phyloP scores from a whole-genome alignment of 2,329 filamentous ascomycete species.

The Cercospora zeina region DNA sequence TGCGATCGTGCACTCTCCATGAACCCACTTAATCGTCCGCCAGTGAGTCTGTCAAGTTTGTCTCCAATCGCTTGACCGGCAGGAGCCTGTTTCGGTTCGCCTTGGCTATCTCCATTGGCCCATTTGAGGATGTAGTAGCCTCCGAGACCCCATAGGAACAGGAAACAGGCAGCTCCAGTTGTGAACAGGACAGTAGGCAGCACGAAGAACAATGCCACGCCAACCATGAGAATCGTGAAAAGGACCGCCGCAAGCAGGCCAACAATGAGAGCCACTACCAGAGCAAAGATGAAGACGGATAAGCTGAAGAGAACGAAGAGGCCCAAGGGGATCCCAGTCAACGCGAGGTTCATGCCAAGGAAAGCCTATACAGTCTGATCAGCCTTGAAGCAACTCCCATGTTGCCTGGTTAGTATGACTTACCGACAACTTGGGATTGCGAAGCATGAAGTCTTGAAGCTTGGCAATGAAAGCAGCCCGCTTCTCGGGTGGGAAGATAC shows the following conservation, averaged over 20 bases:
- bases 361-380: conserved; percentile 59
- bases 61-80: conserved; percentile 45
- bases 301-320: conserved; percentile 68
- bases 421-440: conserved; percentile 70
- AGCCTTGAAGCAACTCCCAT: conserved; percentile 9
- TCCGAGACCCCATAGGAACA: conserved; percentile 68
- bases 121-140: conserved; percentile 56
- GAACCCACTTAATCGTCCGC: conserved; percentile 43
- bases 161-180: conserved; percentile 60
- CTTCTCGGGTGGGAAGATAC: conserved; percentile 60
- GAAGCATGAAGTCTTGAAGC: conserved; percentile 57
- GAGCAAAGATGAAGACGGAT: conserved; percentile 62
- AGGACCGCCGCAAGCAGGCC: conserved; percentile 54
- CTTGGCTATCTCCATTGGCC: conserved; percentile 33
- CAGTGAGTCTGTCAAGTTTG: conserved; percentile 45
- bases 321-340: conserved; percentile 66
- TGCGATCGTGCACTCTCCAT: conserved; percentile 35
- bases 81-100: conserved; percentile 22
- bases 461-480: conserved; percentile 59
- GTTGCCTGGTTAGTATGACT: conserved; percentile 32
- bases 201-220: conserved; percentile 66
- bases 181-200: conserved; percentile 69
- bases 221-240: conserved; percentile 68
- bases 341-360: conserved; percentile 62
- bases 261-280: conserved; percentile 60